phyloP scores from a whole-genome alignment of 306 rosid genomes.

The Dalbergia oliveri region DNA sequence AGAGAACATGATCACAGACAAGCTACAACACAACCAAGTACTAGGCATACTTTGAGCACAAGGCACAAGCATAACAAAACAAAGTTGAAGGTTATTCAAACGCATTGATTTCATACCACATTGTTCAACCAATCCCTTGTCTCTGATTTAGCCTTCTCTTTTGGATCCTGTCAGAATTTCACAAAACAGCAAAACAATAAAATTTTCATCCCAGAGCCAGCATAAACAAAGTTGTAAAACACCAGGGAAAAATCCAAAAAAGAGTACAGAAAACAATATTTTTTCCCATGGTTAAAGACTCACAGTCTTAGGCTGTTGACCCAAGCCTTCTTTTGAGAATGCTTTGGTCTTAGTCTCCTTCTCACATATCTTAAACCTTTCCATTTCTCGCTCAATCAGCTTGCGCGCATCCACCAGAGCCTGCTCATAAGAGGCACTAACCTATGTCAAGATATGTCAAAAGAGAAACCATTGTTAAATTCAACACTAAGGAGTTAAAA shows the following conservation, averaged over 20 bases:
- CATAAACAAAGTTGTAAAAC: slow-evolving; percentile 14
- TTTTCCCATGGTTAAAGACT: slow-evolving; percentile 46
- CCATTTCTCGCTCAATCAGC: slow-evolving; percentile 97
- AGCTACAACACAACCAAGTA: slow-evolving; percentile 18
- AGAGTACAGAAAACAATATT: neutral
- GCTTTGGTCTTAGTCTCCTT: slow-evolving; percentile 99
- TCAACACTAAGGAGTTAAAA: slow-evolving; percentile 37
- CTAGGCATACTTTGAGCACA: slow-evolving; percentile 40
- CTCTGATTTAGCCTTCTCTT: slow-evolving; percentile 96
- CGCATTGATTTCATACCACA: slow-evolving; percentile 71
- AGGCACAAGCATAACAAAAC: slow-evolving; percentile 42
- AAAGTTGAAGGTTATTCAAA: slow-evolving; percentile 30
- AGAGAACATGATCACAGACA: slow-evolving; percentile 10
- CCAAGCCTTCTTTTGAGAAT: slow-evolving; percentile 96
- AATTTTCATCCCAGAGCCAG: slow-evolving; percentile 32
- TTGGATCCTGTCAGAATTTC: slow-evolving; percentile 80
- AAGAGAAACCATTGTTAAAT: slow-evolving; percentile 46
- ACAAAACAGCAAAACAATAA: slow-evolving; percentile 43
- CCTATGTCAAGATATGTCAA: slow-evolving; percentile 65
- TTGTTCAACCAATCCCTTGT: slow-evolving; percentile 98
- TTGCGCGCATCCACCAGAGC: slow-evolving; percentile 97
- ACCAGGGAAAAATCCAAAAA: slow-evolving; percentile 15
- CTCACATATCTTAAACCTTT: slow-evolving; percentile 94
- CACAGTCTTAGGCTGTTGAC: slow-evolving; percentile 97
- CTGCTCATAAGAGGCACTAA: slow-evolving; percentile 99